Evolutionary conservation across 106 monocot species (phyloP).

Genomic region (Ottelia alismoides): DNA sequence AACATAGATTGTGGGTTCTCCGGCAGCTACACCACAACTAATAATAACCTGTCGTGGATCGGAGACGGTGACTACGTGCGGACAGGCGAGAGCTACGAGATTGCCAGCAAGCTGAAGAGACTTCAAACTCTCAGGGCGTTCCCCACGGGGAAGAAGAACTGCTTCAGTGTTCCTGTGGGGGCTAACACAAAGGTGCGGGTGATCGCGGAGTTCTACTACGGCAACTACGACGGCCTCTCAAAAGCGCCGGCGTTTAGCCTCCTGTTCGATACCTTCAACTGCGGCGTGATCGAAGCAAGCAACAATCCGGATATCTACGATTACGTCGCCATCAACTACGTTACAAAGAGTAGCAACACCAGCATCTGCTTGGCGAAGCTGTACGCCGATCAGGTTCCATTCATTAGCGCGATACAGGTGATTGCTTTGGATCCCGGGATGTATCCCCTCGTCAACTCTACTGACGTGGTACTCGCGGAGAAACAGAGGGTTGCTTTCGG

Average conservation of each 20-base stretch:
- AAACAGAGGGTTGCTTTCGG: background rate
- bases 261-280: background rate
- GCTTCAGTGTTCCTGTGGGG: background rate
- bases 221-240: background rate
- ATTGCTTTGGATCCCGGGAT: background rate
- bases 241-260: background rate
- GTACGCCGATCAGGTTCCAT: background rate
- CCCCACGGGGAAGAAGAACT: background rate
- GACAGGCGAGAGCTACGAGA: background rate
- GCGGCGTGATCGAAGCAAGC: background rate
- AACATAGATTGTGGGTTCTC: background rate
- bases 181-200: background rate
- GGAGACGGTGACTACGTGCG: background rate
- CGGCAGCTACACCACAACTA: background rate
- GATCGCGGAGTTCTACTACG: background rate
- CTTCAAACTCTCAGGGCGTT: background rate
- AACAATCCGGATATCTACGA: background rate
- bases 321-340: background rate
- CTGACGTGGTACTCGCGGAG: background rate
- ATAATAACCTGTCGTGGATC: no score
- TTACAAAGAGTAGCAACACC: background rate
- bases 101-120: background rate
- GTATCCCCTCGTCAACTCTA: background rate
- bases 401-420: background rate
- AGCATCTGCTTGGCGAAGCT: background rate